Conservation (phyloP, 2,329 filamentous ascomycete genomes). For the Diaporthe ilicicola region DNA sequence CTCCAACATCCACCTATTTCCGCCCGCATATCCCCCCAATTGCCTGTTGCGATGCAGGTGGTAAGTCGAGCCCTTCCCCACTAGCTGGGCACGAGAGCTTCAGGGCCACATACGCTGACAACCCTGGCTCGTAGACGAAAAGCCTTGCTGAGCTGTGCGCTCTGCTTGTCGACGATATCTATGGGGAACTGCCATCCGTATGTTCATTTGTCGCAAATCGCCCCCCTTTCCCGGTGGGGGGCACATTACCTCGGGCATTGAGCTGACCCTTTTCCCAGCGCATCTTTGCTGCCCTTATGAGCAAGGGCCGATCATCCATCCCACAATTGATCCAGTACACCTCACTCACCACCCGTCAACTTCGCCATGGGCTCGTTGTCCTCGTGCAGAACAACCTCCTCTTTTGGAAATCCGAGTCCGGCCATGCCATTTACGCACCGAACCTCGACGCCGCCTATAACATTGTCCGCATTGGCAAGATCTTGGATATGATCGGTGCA, state of each 20-base stretch:
- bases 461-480: conserved; percentile 81
- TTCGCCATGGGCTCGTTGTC: conserved; percentile 83
- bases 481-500: conserved; percentile 77
- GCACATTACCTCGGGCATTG: conserved; percentile 21
- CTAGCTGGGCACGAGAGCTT: conserved; percentile 22
- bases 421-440: conserved; percentile 81
- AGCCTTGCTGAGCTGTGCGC: conserved; percentile 87
- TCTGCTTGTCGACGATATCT: conserved; percentile 87
- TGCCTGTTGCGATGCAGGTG: conserved; percentile 45
- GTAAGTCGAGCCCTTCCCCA: conserved; percentile 40
- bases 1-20: conserved; percentile 41
- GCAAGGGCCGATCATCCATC: conserved; percentile 79
- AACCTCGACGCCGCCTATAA: conserved; percentile 84
- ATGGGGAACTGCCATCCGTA: conserved; percentile 93
- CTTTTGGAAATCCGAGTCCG: conserved; percentile 74
- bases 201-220: conserved; percentile 44
- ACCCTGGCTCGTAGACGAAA: conserved; percentile 61
- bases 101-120: neutral
- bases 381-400: conserved; percentile 90
- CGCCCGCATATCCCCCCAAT: conserved; percentile 25
- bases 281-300: conserved; percentile 82
- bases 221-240: conserved; percentile 32
- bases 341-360: conserved; percentile 75
- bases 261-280: conserved; percentile 62
- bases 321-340: conserved; percentile 75